These are phyloP conservation scores for Cutaneotrichosporon sp. DNA, from an alignment of 1,284 basidiomycete species.

Conservation along the genomic window DNA sequence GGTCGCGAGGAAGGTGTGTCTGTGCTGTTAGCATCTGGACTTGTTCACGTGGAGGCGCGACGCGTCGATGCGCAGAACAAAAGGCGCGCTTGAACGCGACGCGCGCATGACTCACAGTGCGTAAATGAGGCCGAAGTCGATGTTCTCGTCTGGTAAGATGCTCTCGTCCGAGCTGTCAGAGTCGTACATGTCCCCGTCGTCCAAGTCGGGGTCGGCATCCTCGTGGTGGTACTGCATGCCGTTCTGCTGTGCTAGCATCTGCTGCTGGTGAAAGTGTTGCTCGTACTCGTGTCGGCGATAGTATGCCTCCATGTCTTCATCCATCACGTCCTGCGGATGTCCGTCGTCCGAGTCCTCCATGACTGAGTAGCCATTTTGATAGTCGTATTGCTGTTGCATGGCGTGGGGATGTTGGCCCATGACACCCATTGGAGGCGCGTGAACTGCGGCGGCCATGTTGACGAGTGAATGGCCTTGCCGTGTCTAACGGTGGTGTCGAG, in stretches of 20 bases:
- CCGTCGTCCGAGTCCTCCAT: slow-evolving; percentile 39
- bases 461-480: not conserved
- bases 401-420: slow-evolving; percentile 7
- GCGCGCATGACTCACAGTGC: slow-evolving; percentile 51
- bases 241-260: slow-evolving; percentile 33
- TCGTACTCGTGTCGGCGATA: slow-evolving; percentile 25
- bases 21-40: slow-evolving; percentile 20
- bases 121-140: slow-evolving; percentile 57
- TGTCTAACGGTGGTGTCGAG: not conserved
- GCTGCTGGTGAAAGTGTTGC: slow-evolving; percentile 40
- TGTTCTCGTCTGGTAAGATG: slow-evolving; percentile 56
- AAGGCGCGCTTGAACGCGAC: not conserved
- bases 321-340: slow-evolving; percentile 25
- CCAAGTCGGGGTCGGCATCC: slow-evolving; percentile 22
- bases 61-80: not conserved
- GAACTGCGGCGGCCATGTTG: slow-evolving; percentile 22
- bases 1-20: slow-evolving; percentile 88
- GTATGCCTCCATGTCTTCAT: slow-evolving; percentile 24
- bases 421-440: slow-evolving; percentile 15
- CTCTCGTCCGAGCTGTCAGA: slow-evolving; percentile 52
- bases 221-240: slow-evolving; percentile 22
- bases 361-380: slow-evolving; percentile 31
- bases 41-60: not conserved
- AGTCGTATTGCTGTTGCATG: slow-evolving; percentile 19
- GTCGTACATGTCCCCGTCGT: slow-evolving; percentile 40